Base-by-base conservation (phyloP, 2,329 filamentous ascomycete genomes). In the Colletotrichum agaves region DNA sequence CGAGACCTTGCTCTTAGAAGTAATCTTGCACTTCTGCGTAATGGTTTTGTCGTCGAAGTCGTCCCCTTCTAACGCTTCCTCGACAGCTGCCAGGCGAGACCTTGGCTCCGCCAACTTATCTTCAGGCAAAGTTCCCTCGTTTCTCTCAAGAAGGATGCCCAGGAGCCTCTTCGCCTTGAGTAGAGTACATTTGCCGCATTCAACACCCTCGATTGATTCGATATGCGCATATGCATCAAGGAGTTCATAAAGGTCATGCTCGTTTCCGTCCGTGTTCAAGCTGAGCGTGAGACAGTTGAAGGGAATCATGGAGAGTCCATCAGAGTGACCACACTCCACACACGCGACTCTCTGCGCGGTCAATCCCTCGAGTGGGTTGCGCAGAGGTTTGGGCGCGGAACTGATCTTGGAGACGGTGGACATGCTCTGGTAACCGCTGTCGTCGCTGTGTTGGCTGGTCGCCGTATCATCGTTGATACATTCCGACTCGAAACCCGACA, bases 201-300 rank as follows among this genome's bases (percentile, higher is more conserved):
- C 91, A 2, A 98, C 94, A 0, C 93, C 93, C 72, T 93, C 90
- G 64, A 99, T 97, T 2, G 87, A 84, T 76, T 98, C 96, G 8
- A 98, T 84, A 12, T 89, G 87, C 31, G 93, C 96, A 76, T 95
- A 97, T 21, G 93, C 90, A 75, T 97, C 91, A 19, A 99, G 81
- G 62, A 93, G 91, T 67, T 96, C 90, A 64, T 90, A 89, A 0
- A 98, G 80, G 69, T 93, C 87, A 74, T 94, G 93, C 17, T 85
- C 82, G 33, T 79, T 76, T 70, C 84, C 85, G 53, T 85, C 84
- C 5, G 85, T 80, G 1, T 92, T 93, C 2, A 98, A 87, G 39
- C 91, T 93, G 0, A 98, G 87, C 0, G 95, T 98, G 52, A 98
- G 82, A 74, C 94, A 98, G 75, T 96, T 98, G 83, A 98, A 98